Conservation (phyloP, 345 rosid genomes). For the Camelina laxa region DNA sequence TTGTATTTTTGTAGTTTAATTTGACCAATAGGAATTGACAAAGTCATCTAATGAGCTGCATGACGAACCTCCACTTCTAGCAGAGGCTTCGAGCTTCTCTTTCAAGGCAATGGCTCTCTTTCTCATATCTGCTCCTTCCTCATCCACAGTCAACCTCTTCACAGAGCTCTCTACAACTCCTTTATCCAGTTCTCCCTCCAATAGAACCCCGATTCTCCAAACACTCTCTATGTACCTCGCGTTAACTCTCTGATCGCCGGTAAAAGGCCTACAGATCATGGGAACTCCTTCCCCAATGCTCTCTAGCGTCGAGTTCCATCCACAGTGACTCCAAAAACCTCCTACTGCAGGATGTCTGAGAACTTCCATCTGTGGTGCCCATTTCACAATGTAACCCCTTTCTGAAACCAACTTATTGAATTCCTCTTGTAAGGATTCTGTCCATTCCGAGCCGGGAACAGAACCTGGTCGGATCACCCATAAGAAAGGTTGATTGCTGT, state of each 20-base stretch:
- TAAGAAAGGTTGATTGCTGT: constrained; percentile 53
- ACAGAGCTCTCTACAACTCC: constrained; percentile 36
- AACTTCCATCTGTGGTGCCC: constrained; percentile 62
- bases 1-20: too few relatives aligned
- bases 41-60: constrained; percentile 35
- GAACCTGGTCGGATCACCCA: constrained; percentile 55
- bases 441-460: constrained; percentile 32
- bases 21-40: not conserved
- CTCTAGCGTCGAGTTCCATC: constrained; percentile 59
- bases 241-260: constrained; percentile 50
- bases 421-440: constrained; percentile 43
- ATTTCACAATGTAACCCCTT: constrained; percentile 50
- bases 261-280: constrained; percentile 51
- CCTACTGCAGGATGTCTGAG: constrained; percentile 54
- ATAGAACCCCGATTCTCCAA: constrained; percentile 51
- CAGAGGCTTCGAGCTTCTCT: constrained; percentile 33
- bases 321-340: constrained; percentile 59
- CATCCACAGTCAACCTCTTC: constrained; percentile 42
- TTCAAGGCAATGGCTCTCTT: constrained; percentile 39
- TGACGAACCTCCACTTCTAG: constrained; percentile 39
- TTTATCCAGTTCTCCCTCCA: constrained; percentile 47
- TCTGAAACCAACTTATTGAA: constrained; percentile 39
- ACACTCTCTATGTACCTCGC: constrained; percentile 46
- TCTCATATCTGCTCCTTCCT: constrained; percentile 47
- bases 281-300: constrained; percentile 60